phyloP scores from a whole-genome alignment of 192 early-diverging fungal species.

The Diversispora epigaea region DNA sequence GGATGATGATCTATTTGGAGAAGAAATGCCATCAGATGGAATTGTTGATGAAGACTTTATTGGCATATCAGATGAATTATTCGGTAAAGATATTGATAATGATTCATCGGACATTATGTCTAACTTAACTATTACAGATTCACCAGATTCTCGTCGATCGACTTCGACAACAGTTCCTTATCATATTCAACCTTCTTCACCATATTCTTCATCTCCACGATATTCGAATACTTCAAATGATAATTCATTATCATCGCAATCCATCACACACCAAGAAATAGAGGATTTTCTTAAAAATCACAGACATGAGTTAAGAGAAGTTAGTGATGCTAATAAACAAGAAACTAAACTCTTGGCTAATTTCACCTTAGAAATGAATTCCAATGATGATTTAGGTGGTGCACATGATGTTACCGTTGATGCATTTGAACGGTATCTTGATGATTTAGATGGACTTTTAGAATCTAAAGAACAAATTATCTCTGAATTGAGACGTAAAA shows the following conservation, averaged over 20 bases:
- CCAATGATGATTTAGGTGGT: slow-evolving; percentile 25
- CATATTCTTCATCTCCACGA: neutral
- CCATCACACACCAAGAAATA: slow-evolving; percentile 36
- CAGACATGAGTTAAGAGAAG: slow-evolving; percentile 59
- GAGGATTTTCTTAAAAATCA: slow-evolving; percentile 61
- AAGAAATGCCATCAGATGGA: slow-evolving; percentile 41
- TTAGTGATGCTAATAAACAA: slow-evolving; percentile 58
- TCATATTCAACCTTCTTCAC: neutral
- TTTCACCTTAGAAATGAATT: slow-evolving; percentile 51
- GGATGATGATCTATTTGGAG: slow-evolving; percentile 41
- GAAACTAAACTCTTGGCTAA: slow-evolving; percentile 63
- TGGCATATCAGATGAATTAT: slow-evolving; percentile 9
- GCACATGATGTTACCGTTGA: slow-evolving; percentile 3
- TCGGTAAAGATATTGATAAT: neutral
- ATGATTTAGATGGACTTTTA: slow-evolving; percentile 13
- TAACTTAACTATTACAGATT: neutral
- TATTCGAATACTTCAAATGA: neutral
- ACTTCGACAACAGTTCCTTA: neutral
- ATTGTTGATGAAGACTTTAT: slow-evolving; percentile 19
- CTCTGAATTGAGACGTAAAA: slow-evolving; percentile 13
- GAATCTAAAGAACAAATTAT: slow-evolving; percentile 11
- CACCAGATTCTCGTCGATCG: neutral
- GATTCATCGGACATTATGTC: neutral
- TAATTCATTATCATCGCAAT: neutral
- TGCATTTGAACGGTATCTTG: slow-evolving; percentile 26